Base-by-base conservation (phyloP, 352 stramenopile genomes). In the Phytophthora lateralis region DNA sequence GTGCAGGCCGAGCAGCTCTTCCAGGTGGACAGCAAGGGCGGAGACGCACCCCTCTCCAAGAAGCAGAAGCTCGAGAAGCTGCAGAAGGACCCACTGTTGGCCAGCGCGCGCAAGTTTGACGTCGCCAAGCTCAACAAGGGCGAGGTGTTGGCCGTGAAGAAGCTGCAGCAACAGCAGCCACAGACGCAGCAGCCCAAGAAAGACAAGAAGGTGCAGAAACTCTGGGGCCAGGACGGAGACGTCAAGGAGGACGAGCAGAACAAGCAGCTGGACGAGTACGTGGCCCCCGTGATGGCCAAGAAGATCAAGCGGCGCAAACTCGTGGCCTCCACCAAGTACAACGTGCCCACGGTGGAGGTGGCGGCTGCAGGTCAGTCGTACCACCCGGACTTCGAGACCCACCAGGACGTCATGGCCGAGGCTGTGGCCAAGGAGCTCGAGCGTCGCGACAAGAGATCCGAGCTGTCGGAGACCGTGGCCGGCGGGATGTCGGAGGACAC, bases 301-400 rank as follows among this genome's bases (percentile, higher is more conserved):
- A 86, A 88, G 57, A 68, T 75, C 17, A 82, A 77, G 55, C 60
- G 69, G 11, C 76, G 73, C 24, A 90, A 90, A 66, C 67, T 78
- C 11, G 37, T 81, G 32, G 64, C 77, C 27, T 78, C 83, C 9
- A 95, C 87, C 7, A 76, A 75, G 54, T 66, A 94, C 76, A 82
- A 84, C 43, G 55, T 94, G 35, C 54, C 80, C n/a, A 87, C 79
- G 55, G 87, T 95, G 17, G 72, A 90, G 51, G 77, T 95, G 48
- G 80, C 87, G 14, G 78, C 71, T 20, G 75, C 80, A 1, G 87
- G 87, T 1, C 87, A 95, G 70, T 95, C 87, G 69, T 95, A 95
- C 69, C 78, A 95, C 69, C 87, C 87, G 11, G 82, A 92, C 55
- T 93, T 93, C 60, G 75, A 84, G 9, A 76, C 84, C 2, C 87